phyloP scores from a whole-genome alignment of 495 filamentous ascomycete genomes.

The Thermothielavioides terrestris region DNA sequence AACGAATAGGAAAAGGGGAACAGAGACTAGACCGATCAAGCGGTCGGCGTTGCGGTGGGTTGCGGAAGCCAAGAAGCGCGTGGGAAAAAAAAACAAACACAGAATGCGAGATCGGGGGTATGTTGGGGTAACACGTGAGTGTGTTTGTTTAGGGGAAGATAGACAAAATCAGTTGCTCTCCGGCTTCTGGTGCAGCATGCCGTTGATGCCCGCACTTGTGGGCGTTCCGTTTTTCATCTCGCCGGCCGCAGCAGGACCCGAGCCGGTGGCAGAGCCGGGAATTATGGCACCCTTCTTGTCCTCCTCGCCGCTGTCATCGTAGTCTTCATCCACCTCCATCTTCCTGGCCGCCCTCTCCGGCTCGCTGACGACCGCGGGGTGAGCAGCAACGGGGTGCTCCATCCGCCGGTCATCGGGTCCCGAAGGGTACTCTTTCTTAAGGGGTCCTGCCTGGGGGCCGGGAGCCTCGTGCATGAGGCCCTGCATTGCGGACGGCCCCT shows the following conservation, averaged over 20 bases:
- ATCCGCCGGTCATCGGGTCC: constrained; percentile 40
- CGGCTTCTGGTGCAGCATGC: constrained; percentile 38
- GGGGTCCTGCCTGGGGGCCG: constrained; percentile 39
- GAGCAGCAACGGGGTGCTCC: constrained; percentile 40
- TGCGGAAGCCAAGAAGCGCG: no score
- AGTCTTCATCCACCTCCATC: constrained; percentile 96
- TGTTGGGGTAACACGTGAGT: no score
- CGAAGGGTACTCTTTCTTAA: constrained; percentile 48
- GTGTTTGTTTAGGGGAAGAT: not conserved
- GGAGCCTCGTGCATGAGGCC: constrained; percentile 46
- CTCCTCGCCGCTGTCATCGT: constrained; percentile 84
- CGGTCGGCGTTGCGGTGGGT: no score
- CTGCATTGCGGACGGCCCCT: constrained; percentile 50
- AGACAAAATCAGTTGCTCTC: constrained; percentile 15
- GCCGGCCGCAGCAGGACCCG: constrained; percentile 21
- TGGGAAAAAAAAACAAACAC: no score
- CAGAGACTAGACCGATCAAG: no score
- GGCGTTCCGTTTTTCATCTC: constrained; percentile 42
- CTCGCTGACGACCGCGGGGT: constrained; percentile 43
- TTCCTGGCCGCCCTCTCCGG: constrained; percentile 80
- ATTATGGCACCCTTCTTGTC: constrained; percentile 52
- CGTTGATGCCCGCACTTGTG: constrained; percentile 36
- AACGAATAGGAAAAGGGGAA: no score
- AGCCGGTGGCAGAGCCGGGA: constrained; percentile 23
- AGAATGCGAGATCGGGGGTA: no score